phyloP scores from a whole-genome alignment of 2,329 filamentous ascomycete species.

The Myriosclerotinia curreyana region DNA sequence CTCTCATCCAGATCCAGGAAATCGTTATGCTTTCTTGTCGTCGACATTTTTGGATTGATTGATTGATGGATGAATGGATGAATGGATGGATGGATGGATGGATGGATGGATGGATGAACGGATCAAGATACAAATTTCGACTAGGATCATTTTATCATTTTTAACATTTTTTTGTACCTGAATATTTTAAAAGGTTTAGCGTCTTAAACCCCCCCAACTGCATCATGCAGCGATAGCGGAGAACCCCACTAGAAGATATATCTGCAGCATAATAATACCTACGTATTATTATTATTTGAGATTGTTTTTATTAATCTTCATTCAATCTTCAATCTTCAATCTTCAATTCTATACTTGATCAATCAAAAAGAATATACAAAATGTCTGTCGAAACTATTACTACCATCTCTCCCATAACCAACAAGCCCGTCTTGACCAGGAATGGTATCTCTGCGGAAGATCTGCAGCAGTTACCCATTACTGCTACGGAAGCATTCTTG shows the following conservation, averaged over 20 bases:
- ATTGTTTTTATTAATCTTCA: background rate
- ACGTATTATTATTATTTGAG: too few species aligned
- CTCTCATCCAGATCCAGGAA: conserved; percentile 63
- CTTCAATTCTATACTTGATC: background rate
- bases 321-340: too few species aligned
- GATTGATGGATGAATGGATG: too few species aligned
- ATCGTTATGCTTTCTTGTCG: conserved; percentile 67
- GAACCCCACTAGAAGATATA: conserved; percentile 14
- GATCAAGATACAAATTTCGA: conserved; percentile 6
- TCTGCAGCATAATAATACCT: conserved; percentile 14
- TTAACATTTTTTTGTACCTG: too few species aligned
- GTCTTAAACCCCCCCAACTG: too few species aligned
- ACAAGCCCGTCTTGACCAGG: conserved; percentile 77
- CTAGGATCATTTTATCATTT: background rate
- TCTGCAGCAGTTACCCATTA: conserved; percentile 66
- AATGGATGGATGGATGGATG: too few species aligned
- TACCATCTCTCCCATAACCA: conserved; percentile 89
- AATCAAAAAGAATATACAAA: conserved; percentile 18
- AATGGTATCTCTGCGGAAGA: conserved; percentile 70
- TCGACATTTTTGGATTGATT: conserved; percentile 44
- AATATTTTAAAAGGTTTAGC: conserved; percentile 19
- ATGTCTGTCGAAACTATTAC: conserved; percentile 65
- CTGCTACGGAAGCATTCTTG: conserved; percentile 71
- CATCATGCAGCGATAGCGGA: too few species aligned
- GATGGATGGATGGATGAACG: too few species aligned